These are phyloP conservation scores for Syzygium grande DNA, from an alignment of 345 rosid genomes.

Conservation along the genomic window DNA sequence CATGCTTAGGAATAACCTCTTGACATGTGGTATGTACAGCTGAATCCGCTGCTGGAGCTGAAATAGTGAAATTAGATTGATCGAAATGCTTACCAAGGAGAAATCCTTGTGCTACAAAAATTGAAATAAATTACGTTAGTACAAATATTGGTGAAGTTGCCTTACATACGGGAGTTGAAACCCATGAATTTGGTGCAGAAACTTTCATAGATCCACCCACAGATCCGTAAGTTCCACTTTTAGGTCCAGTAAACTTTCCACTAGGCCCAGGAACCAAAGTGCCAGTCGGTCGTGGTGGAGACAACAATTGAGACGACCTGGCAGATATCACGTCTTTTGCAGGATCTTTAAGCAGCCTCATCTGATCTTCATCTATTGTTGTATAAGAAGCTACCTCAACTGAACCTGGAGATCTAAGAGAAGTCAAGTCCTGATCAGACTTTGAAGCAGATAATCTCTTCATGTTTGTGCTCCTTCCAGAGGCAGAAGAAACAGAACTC, in stretches of 20 bases:
- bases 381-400: conserved; percentile 26
- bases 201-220: conserved; percentile 32
- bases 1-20: conserved; percentile 32
- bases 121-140: neutral
- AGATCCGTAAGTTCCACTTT: conserved; percentile 25
- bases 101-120: neutral
- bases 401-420: conserved; percentile 54
- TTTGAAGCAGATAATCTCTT: conserved; percentile 55
- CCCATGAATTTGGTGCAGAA: conserved; percentile 34
- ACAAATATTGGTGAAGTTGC: conserved; percentile 19
- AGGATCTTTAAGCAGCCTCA: conserved; percentile 29
- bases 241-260: conserved; percentile 38
- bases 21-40: conserved; percentile 24
- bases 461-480: conserved; percentile 33
- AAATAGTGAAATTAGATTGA: conserved; percentile 16
- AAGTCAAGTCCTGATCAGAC: conserved; percentile 77
- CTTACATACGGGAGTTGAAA: conserved; percentile 77
- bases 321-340: conserved; percentile 25
- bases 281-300: conserved; percentile 44
- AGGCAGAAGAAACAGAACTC: conserved; percentile 40
- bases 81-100: conserved; percentile 10
- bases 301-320: conserved; percentile 40
- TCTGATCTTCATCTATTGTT: conserved; percentile 42
- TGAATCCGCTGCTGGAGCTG: conserved; percentile 50
- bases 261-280: conserved; percentile 34